Percentiles rank a stretch among this genome's conserved stretches.
These are phyloP conservation scores for Lagerstroemia speciosa DNA, from an alignment of 345 rosid species.

Conservation along the genomic window DNA sequence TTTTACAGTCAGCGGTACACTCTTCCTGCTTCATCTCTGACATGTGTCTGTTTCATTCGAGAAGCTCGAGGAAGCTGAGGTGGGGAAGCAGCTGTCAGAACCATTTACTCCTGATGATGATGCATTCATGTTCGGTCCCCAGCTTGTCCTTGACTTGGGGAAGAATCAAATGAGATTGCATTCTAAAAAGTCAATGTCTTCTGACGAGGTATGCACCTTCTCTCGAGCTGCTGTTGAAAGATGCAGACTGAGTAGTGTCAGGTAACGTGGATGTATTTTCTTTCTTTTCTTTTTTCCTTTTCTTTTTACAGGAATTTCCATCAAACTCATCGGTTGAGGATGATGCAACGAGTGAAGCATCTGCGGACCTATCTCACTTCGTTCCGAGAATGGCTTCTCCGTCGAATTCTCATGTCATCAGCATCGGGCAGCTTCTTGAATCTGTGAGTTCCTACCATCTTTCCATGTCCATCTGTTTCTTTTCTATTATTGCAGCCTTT, in stretches of 20 bases:
- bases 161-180: slow-evolving; percentile 31
- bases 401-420: slow-evolving; percentile 49
- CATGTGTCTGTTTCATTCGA: slow-evolving; percentile 17
- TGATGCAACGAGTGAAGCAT: slow-evolving; percentile 66
- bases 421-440: slow-evolving; percentile 90
- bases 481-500: background rate
- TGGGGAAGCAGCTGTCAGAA: slow-evolving; percentile 59
- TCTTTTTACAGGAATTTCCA: slow-evolving; percentile 47
- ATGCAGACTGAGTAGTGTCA: background rate
- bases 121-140: slow-evolving; percentile 61
- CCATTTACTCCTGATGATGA: slow-evolving; percentile 90
- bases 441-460: slow-evolving; percentile 40
- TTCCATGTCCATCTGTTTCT: background rate
- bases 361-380: slow-evolving; percentile 47
- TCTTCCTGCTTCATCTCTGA: slow-evolving; percentile 2
- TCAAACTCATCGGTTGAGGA: slow-evolving; percentile 45
- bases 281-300: background rate
- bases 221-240: background rate
- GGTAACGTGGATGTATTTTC: too few relatives aligned
- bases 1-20: background rate
- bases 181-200: slow-evolving; percentile 72
- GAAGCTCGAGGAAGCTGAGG: slow-evolving; percentile 53
- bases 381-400: slow-evolving; percentile 57
- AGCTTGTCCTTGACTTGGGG: slow-evolving; percentile 32
- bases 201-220: slow-evolving; percentile 59